phyloP scores from a whole-genome alignment of 345 rosid species.

The Orychophragmus violaceus region DNA sequence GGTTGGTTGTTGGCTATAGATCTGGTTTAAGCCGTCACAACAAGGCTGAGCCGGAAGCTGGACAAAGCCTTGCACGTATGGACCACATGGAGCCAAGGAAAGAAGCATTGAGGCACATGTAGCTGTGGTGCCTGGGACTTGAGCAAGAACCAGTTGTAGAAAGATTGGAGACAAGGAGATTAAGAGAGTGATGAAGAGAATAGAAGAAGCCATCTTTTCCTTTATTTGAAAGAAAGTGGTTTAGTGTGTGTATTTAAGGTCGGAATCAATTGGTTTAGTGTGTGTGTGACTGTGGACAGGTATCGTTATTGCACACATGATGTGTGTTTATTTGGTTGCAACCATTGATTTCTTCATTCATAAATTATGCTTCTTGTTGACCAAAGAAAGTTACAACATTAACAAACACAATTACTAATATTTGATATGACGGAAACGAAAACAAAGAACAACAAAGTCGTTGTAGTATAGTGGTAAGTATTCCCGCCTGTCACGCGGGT shows the following conservation, averaged over 20 bases:
- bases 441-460: conserved; percentile 32
- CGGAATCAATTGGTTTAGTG: conserved; percentile 35
- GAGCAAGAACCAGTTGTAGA: conserved; percentile 22
- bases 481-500: conserved; percentile 95
- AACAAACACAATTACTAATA: too few species aligned
- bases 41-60: conserved; percentile 49
- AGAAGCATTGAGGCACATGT: conserved; percentile 52
- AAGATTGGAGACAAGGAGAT: conserved; percentile 19
- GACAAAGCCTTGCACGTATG: conserved; percentile 56
- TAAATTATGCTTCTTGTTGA: conserved; percentile 14
- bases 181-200: conserved; percentile 27
- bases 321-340: conserved; percentile 35
- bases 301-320: conserved; percentile 39
- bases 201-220: conserved; percentile 20
- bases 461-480: conserved; percentile 96
- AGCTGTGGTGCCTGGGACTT: conserved; percentile 26
- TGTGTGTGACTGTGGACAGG: conserved; percentile 30
- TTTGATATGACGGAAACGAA: background rate
- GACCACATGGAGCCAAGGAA: conserved; percentile 57
- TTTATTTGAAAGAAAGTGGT: background rate
- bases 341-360: conserved; percentile 25
- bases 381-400: background rate
- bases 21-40: conserved; percentile 55
- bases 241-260: conserved; percentile 24
- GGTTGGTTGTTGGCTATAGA: conserved; percentile 44